Base-by-base conservation (phyloP, 805 yeast genomes). In the Saccharomycopsis synnaedendra region DNA sequence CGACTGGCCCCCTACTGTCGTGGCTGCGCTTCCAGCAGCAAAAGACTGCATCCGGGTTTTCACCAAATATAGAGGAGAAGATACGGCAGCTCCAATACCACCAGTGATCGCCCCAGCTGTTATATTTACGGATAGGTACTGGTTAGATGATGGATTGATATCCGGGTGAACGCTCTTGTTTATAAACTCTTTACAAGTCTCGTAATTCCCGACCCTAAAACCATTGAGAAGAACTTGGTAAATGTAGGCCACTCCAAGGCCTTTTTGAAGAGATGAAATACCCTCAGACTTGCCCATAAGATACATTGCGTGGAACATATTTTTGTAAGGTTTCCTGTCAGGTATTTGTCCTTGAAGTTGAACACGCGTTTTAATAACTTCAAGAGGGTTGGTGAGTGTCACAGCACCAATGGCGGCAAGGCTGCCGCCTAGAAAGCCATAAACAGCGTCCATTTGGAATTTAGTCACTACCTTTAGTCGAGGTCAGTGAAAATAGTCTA, bases 41-140 rank as follows among this genome's bases (percentile, higher is more conserved):
- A 78, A 93, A 2, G 97, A 84, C 68, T 93, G 98, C 95, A 93
- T 86, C 70, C 98, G 76, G 1, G 97, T 94, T 68, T 93, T 93
- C 56, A 93, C 79, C 56, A 93, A 74, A 62, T 85, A 93, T 60
- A 93, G 75, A 7, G 98, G 98, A 3, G 96, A 86, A 4, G 97
- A 96, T 37, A 85, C 57, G 32, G 83, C 66, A 11, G 96, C 96
- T 50, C 97, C 98, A 41, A 87, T 80, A 28, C 82, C 75, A 49
- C 98, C 98, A 2, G 95, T 81, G 3, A 75, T 55, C 5, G 85
- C 85, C 55, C 97, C 98, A 1, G 95, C 74, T 34, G 71, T 60
- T 11, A 90, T 82, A 58, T 88, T 89, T 41, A 90, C 74, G 9
- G 69, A 63, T 36, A 69, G 60, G 55, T 64, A 66, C 59, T 78